phyloP scores from a whole-genome alignment of 2,329 filamentous ascomycete species.

The Xylaria polymorpha region DNA sequence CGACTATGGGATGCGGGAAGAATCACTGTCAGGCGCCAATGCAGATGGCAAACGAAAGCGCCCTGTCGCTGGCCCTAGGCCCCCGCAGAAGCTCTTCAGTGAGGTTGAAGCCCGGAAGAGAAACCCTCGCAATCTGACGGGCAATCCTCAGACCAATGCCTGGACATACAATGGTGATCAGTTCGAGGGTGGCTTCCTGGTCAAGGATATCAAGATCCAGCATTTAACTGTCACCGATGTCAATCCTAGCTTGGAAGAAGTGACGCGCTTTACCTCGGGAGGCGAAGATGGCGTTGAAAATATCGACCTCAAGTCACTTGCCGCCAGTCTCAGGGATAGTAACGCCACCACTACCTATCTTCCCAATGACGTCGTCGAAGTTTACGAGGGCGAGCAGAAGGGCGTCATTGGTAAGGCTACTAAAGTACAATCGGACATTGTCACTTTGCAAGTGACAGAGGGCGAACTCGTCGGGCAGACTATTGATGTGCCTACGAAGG shows the following conservation, averaged over 20 bases:
- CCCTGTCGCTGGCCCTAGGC: constrained; percentile 71
- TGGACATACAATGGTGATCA: constrained; percentile 90
- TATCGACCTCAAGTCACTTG: constrained; percentile 89
- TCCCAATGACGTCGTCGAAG: constrained; percentile 94
- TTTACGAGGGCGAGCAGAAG: constrained; percentile 94
- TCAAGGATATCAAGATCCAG: constrained; percentile 94
- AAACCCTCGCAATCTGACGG: constrained; percentile 71
- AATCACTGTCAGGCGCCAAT: constrained; percentile 60
- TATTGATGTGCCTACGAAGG: constrained; percentile 93
- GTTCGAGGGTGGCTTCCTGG: constrained; percentile 91
- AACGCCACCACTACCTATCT: constrained; percentile 86
- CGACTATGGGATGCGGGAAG: constrained; percentile 90
- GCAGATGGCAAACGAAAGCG: constrained; percentile 85
- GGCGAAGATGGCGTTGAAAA: constrained; percentile 94
- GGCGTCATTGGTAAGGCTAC: constrained; percentile 88
- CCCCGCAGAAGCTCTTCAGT: constrained; percentile 91
- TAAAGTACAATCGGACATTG: constrained; percentile 90
- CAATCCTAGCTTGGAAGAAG: constrained; percentile 92
- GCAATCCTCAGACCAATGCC: constrained; percentile 80
- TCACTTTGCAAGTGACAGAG: constrained; percentile 85
- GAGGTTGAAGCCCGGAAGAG: constrained; percentile 92
- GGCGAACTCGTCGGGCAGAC: constrained; percentile 84
- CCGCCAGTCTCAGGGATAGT: constrained; percentile 87
- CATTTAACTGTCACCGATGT: constrained; percentile 88
- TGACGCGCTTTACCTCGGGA: constrained; percentile 90